Base-by-base conservation (phyloP, 306 rosid species). In the Albizia julibrissin region DNA sequence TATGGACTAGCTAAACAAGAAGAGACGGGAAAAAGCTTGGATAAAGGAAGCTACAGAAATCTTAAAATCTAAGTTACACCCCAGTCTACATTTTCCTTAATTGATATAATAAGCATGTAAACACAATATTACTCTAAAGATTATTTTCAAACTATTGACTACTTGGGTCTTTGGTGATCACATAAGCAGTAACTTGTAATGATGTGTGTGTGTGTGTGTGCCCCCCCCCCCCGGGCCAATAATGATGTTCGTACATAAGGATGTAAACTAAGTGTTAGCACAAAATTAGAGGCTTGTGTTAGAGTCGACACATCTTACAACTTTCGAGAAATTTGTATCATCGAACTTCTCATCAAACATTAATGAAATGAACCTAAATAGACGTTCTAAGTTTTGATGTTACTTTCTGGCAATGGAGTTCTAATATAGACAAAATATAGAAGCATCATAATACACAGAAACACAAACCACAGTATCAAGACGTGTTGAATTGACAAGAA, bases 221-320 rank as follows among this genome's bases (percentile, higher is more conserved):
- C n/a, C n/a, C n/a, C n/a, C n/a, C n/a, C n/a, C n/a, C n/a, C n/a
- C n/a, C n/a, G n/a, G n/a, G n/a, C n/a, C 62, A 56, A 56, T 8
- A 72, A 49, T 8, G 26, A 27, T 47, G 27, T 16, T 33, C 0
- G n/a, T 72, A 18, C 58, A 47, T 72, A 47, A 5, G 31, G 13
- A 72, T 4, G 21, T 43, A 24, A 26, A 71, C 10, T 43, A 2
- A 22, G 37, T 5, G 37, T 7, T 43, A 12, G 71, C 11, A 50
- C 22, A 70, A 67, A 75, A 70, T 49, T 65, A 80, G 75, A 72
- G 65, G 72, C 19, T 29, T 71, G 74, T 52, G 40, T 72, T 33
- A 24, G 22, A 71, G 50, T 42, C 26, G 9, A 72, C 34, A 62
- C 6, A 39, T 43, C 44, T 29, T 50, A 81, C 49, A 52, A 72